These are phyloP conservation scores for Cercospora sp. DNA, from an alignment of 2,329 filamentous ascomycete genomes.

Conservation along the genomic window DNA sequence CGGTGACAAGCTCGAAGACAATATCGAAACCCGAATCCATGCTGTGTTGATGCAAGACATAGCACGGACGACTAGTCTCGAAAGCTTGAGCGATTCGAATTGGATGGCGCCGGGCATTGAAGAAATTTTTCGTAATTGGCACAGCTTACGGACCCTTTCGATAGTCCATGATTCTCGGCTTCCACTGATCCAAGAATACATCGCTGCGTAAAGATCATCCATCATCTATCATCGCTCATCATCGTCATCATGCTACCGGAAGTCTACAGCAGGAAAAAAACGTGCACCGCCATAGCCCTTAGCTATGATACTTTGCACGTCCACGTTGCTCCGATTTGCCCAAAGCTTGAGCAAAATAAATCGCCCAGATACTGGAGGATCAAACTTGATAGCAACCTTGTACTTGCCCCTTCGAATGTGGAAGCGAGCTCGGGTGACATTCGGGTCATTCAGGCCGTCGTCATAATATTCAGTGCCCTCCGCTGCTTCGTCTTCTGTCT, in stretches of 20 bases:
- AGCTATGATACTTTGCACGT: constrained; percentile 82
- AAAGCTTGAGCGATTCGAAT: neutral
- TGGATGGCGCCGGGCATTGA: neutral
- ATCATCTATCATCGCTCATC: neutral
- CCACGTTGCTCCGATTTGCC: constrained; percentile 79
- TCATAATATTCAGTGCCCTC: constrained; percentile 26
- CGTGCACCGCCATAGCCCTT: constrained; percentile 83
- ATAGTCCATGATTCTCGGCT: neutral
- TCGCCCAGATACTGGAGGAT: constrained; percentile 68
- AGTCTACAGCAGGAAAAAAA: constrained; percentile 59
- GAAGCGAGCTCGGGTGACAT: constrained; percentile 67
- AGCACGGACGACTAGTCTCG: neutral
- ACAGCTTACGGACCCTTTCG: neutral
- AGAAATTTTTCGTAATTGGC: neutral
- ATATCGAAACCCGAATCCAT: neutral
- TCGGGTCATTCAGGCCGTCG: constrained; percentile 31
- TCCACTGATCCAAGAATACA: neutral
- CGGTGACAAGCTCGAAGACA: neutral
- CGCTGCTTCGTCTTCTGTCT: constrained; percentile 10
- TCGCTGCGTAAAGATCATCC: neutral
- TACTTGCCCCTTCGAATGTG: constrained; percentile 79
- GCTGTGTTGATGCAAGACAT: neutral
- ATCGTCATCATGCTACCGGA: constrained; percentile 16
- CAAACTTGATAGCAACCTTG: constrained; percentile 83
- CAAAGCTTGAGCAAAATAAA: constrained; percentile 90